Base-by-base conservation (phyloP, 2,329 filamentous ascomycete species). In the Orbilia javanica region DNA sequence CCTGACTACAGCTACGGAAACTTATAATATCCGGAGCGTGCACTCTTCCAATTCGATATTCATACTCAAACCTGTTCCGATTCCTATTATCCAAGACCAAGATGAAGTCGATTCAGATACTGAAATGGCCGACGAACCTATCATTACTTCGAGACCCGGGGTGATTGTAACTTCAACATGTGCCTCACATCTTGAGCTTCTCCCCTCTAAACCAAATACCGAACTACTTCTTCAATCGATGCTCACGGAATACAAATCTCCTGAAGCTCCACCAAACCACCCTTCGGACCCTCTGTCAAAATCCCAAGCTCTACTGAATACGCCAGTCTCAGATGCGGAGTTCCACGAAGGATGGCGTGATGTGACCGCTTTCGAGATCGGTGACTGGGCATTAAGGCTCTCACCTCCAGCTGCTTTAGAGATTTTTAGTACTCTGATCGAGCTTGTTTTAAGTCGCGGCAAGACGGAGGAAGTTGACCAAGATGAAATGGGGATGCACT, bases 21-120 rank as follows among this genome's bases (percentile, higher is more conserved):
- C 81, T 46, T 82, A 70, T 57, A 76, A 76, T 18, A 80, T 82
- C 31, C 79, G 81, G 42, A 81, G 81, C 39, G 81, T 82, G 42
- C 80, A 81, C 69, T 81, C 80, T 39, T 81, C 80, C 10, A 82
- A 82, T 65, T 81, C 80, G 18, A 79, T 81, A 31, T 80, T 81
- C 55, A 80, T 82, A 29, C 62, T 81, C 2, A 79, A 80, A 44
- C 81, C 80, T 34, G 76, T 79, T 15, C 42, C 73, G 10, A 70
- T 79, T 1, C 44, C 74, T 0, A 64, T 75, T 31, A 7, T 72
- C 22, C 34, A 52, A 27, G 79, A 70, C 29, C n/a, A 76, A 22
- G 69, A 74, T n/a, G 62, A 79, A 10, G 44, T n/a, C 27, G 76
- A 70, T 34, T 62, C 72, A 25, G 39, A 71, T 10, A 62, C 77